Evolutionary conservation across 768 basidiomycete genomes (phyloP), one percentile per base, ranked within the genome.

Genomic region (Leccinum broughii): DNA sequence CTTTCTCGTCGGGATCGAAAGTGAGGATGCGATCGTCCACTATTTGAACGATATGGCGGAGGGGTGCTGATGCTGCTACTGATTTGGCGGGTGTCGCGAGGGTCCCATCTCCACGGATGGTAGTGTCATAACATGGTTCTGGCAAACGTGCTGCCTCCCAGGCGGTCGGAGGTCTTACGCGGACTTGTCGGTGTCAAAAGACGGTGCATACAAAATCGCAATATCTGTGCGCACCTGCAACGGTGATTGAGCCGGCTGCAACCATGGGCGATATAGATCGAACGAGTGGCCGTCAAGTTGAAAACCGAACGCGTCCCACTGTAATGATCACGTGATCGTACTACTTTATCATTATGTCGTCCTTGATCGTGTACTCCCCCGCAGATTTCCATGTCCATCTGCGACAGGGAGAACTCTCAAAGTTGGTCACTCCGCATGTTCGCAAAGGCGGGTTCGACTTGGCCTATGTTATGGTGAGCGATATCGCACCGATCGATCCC

Each of bases 351-450:
- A 15, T 50, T 61, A 77, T 75, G 28, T 63, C 66, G 28, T 63
- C 66, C 54, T 56, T 64, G 59, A 64, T 58, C 56, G 55, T 76
- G 26, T 52, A 63, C 14, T 85, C 90, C 2, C 92, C 93, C 15
- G 89, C 92, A 34, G 93, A 95, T 78, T 96, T 97, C 70, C 97
- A 99, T 78, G 95, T 98, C 65, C 96, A 99, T 74, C 86, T 99
- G 30, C 86, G 97, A 46, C 93, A 98, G 72, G 94, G 92, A 30
- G 76, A 84, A 34, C 77, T 99, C 64, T 88, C 89, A 26, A 77
- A 84, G 56, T 83, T 98, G 14, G 94, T 98, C 39, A 87, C 88
- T 6, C 93, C 94, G 15, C 94, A 98, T 78, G 91, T 99, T 55
- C 81, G 85, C 35, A 77, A 86, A 72, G 97, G 97, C 49, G 97